phyloP scores from a whole-genome alignment of 768 basidiomycete genomes.

The Lactifluus volemus region DNA sequence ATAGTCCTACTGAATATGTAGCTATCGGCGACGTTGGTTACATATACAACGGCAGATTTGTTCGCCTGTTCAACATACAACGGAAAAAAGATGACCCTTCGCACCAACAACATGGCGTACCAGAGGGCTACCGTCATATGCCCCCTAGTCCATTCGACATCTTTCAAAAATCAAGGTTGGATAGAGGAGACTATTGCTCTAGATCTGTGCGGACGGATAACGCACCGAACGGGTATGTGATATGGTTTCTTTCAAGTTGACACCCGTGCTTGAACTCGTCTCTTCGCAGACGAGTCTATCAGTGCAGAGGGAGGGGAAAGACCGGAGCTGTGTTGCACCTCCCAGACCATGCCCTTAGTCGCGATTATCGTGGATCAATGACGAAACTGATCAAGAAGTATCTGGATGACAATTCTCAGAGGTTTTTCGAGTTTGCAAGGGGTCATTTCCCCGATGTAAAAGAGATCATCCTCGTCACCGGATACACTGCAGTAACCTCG shows the following conservation, averaged over 20 bases:
- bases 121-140: background rate
- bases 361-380: no score
- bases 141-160: background rate
- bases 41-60: conserved; percentile 12
- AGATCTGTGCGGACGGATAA: background rate
- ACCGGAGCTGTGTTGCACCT: background rate
- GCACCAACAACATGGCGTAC: background rate
- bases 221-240: background rate
- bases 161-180: background rate
- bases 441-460: background rate
- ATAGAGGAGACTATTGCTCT: background rate
- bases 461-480: no score
- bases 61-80: conserved; percentile 12
- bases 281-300: background rate
- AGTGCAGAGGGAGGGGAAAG: background rate
- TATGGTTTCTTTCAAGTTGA: background rate
- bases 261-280: background rate
- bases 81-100: background rate
- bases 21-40: conserved; percentile 19
- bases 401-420: no score
- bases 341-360: background rate
- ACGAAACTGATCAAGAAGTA: no score
- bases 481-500: no score
- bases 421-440: no score
- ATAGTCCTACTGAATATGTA: conserved; percentile 9